Conservation (phyloP, 2,329 filamentous ascomycete species). For the Calonectria ilicicola region DNA sequence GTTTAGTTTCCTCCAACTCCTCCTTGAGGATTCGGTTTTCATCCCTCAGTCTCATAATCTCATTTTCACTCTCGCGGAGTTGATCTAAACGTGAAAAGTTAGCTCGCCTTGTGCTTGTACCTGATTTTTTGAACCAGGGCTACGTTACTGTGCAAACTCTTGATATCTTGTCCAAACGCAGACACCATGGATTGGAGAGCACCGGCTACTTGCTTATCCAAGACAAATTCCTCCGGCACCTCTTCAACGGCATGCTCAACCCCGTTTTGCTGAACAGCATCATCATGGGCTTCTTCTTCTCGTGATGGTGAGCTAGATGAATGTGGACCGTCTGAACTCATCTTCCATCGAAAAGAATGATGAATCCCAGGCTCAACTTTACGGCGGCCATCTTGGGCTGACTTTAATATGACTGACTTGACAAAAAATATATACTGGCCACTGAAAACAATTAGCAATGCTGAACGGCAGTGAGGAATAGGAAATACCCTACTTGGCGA, state of each 20-base stretch:
- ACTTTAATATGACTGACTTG: conserved; percentile 43
- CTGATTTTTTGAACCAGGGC: conserved; percentile 39
- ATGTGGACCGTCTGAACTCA: conserved; percentile 12
- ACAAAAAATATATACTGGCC: conserved; percentile 51
- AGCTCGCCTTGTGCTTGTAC: conserved; percentile 38
- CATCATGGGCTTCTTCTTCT: neutral
- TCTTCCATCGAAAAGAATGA: conserved; percentile 47
- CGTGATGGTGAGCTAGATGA: neutral
- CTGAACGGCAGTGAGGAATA: neutral
- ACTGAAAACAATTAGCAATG: conserved; percentile 39
- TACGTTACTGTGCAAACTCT: conserved; percentile 47
- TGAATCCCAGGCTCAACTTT: conserved; percentile 48
- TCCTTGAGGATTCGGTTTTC: conserved; percentile 39
- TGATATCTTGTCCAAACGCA: conserved; percentile 50
- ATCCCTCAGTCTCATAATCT: conserved; percentile 37
- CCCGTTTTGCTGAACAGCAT: neutral
- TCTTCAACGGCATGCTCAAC: conserved; percentile 33
- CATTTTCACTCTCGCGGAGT: conserved; percentile 34
- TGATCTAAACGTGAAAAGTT: conserved; percentile 36
- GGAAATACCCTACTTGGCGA: conserved; percentile 48
- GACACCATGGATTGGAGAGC: conserved; percentile 50
- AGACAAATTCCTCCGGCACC: conserved; percentile 46
- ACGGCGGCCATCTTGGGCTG: conserved; percentile 32
- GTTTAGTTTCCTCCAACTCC: conserved; percentile 37
- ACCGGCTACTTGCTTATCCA: conserved; percentile 51